Evolutionary conservation across 2,329 filamentous ascomycete species (phyloP), one percentile per base, ranked within the genome.

Genomic region (Domatiomyces catenatus): DNA sequence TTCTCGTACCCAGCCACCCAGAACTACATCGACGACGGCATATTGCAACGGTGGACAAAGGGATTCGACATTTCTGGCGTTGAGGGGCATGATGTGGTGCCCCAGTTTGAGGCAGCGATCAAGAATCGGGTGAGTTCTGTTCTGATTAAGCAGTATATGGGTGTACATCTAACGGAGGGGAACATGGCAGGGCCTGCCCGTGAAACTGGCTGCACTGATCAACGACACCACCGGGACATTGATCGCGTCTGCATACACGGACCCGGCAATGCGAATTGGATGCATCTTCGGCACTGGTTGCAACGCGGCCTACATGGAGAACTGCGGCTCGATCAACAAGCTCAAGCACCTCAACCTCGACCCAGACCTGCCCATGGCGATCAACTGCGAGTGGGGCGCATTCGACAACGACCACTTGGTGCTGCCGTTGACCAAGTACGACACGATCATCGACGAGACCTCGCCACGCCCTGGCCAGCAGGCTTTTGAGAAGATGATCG

Each of bases 241-340:
- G 62, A 94, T 98, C 62, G 92, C 92, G 54, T 96, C 90, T 22
- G 84, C 87, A 26, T 98, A 98, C 70, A 96, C 90, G n/a, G 89
- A 98, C 65, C 73, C 82, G 45, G 80, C 82, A 59, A 93, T 95
- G 79, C 88, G 81, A 70, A 92, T 96, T 62, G 92, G 92, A 50
- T 95, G 90, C 69, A 98, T 98, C 64, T 98, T 98, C 62, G 92
- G 92, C 61, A 98, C 92, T 10, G 92, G 92, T 53, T 95, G 92
- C 72, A 98, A 98, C 63, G 92, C 90, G 42, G 92, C 92, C 42
- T 98, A 98, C 72, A 94, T 98, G 84, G 92, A 98, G 69, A 71
- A 93, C 62, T 86, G 80, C 57, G 88, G 87, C 57, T 86, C 83
- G 10, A 87, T 98, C 57, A 90, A 89, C 57, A 98, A 98, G 75